A percentile compares a stretch with the other conserved stretches of the same genome.
phyloP scores from a whole-genome alignment of 257 asterid genomes.

The Nicotiana paniculata region DNA sequence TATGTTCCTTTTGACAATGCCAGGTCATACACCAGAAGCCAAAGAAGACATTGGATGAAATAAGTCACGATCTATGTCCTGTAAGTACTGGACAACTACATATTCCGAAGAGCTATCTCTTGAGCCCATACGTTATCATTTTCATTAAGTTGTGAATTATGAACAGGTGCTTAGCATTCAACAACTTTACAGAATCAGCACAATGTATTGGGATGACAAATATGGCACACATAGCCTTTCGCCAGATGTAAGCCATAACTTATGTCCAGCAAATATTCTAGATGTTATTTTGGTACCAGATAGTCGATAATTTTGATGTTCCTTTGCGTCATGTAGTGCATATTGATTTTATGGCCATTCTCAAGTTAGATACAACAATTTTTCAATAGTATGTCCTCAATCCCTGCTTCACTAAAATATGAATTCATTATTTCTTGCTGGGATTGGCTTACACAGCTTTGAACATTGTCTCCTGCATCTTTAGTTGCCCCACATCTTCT shows the following conservation, averaged over 20 bases:
- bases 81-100: slow-evolving; percentile 38
- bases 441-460: neutral
- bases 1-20: slow-evolving; percentile 15
- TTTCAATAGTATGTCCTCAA: neutral
- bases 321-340: neutral
- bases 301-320: neutral
- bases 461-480: neutral
- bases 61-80: slow-evolving; percentile 95
- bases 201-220: slow-evolving; percentile 99
- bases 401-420: neutral
- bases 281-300: neutral
- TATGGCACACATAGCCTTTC: slow-evolving; percentile 97
- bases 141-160: slow-evolving; percentile 12
- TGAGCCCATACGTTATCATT: neutral
- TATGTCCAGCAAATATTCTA: neutral
- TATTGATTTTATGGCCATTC: slow-evolving; percentile 1
- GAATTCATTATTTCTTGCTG: neutral
- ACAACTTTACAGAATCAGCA: slow-evolving; percentile 97
- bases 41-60: slow-evolving; percentile 88
- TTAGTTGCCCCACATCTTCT: neutral
- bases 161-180: slow-evolving; percentile 88
- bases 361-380: neutral
- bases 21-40: slow-evolving; percentile 99
- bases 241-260: slow-evolving; percentile 55
- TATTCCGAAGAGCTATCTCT: neutral